Percentiles rank a stretch among this genome's conserved stretches.
Conservation (phyloP, 257 asterid genomes). For the Echites panduratus region DNA sequence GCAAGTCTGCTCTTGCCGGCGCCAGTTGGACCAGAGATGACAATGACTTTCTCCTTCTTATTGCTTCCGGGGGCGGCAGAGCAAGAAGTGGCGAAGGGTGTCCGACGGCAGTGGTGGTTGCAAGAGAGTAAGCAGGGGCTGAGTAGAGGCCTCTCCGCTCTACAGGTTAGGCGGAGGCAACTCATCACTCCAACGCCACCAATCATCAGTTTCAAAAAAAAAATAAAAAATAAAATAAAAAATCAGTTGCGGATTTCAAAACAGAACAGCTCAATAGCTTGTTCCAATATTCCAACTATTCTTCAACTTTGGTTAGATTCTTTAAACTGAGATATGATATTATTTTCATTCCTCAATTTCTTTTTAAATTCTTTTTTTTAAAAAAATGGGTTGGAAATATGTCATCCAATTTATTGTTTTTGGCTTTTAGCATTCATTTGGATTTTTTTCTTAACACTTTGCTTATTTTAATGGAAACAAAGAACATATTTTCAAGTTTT, state of each 20-base stretch:
- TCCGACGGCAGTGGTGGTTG: constrained; percentile 22
- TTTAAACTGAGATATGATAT: no score
- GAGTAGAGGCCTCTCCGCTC: constrained; percentile 34
- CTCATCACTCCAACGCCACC: constrained; percentile 26
- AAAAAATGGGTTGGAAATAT: no score
- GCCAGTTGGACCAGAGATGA: constrained; percentile 94
- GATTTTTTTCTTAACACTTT: no score
- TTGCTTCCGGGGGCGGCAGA: constrained; percentile 23
- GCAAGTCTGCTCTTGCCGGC: constrained; percentile 94
- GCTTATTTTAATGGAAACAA: no score
- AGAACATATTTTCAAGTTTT: no score
- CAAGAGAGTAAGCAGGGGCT: constrained; percentile 15
- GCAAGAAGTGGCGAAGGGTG: constrained; percentile 35
- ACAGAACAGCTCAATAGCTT: neutral
- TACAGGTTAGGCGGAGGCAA: constrained; percentile 41
- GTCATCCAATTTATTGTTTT: no score
- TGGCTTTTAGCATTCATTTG: no score
- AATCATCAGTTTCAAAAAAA: constrained; percentile 7
- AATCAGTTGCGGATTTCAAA: neutral
- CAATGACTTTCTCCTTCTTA: constrained; percentile 58
- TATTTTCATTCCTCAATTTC: no score
- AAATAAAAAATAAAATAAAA: no score
- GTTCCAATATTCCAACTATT: no score
- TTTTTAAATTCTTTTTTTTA: no score
- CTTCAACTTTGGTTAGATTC: neutral